Evolutionary conservation across 495 filamentous ascomycete genomes (phyloP).

Genomic region (Astrothelium macrocarpum): DNA sequence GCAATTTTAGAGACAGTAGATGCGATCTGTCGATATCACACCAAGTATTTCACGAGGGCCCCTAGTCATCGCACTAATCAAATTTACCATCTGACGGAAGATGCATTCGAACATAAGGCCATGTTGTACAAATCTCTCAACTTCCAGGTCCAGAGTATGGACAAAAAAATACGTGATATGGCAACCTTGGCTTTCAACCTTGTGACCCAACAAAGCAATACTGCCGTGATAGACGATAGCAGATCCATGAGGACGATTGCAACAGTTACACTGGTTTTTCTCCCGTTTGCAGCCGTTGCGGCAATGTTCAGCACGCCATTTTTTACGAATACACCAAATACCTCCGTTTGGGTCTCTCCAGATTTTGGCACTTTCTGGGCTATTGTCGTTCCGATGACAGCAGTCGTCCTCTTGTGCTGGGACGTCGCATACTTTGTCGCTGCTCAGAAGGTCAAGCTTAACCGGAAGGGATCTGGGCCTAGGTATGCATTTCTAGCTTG

Average conservation of each 20-base stretch:
- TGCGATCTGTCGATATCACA: conserved; percentile 4
- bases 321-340: conserved; percentile 7
- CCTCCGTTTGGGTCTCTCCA: conserved; percentile 4
- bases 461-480: conserved; percentile 1
- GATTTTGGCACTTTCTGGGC: conserved; percentile 10
- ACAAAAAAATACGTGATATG: conserved; percentile 17
- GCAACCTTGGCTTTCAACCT: conserved; percentile 16
- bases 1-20: conserved; percentile 11
- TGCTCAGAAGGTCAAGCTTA: not conserved
- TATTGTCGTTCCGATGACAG: conserved; percentile 8
- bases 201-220: conserved; percentile 17
- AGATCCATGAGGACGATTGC: conserved; percentile 11
- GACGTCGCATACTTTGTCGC: not conserved
- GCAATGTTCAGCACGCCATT: conserved; percentile 6
- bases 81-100: conserved; percentile 5
- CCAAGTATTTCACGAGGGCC: not conserved
- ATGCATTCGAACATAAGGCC: conserved; percentile 7
- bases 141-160: conserved; percentile 13
- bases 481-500: conserved; percentile 2
- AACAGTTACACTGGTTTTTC: conserved; percentile 9
- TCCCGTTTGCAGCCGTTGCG: conserved; percentile 7
- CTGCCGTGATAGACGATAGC: conserved; percentile 15
- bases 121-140: conserved; percentile 7
- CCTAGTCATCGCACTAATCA: not conserved
- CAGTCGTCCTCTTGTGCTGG: conserved; percentile 4